Conservation (phyloP, 2,329 filamentous ascomycete species). For the Taxawa tesnikishii region DNA sequence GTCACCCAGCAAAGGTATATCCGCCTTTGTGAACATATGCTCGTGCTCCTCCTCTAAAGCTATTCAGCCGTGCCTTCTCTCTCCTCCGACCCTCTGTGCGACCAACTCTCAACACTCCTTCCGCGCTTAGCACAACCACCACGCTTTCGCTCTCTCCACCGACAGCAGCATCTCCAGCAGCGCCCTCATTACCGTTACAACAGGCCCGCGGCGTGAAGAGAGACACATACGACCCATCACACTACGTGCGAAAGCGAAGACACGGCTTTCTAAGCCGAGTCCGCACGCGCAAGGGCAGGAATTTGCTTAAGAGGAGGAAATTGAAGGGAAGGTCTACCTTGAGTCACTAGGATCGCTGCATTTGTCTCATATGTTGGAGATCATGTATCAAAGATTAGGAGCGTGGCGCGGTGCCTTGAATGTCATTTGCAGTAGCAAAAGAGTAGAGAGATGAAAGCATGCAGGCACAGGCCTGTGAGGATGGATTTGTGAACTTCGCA, state of each 20-base stretch:
- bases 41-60: slow-evolving; percentile 1
- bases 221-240: slow-evolving; percentile 47
- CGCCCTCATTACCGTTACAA: slow-evolving; percentile 9
- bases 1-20: background rate
- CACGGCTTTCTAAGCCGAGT: slow-evolving; percentile 47
- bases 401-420: too few species aligned
- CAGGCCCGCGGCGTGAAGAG: slow-evolving; percentile 36
- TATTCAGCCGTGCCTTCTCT: background rate
- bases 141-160: slow-evolving; percentile 6
- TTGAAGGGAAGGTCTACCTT: slow-evolving; percentile 40
- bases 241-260: slow-evolving; percentile 47
- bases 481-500: too few species aligned
- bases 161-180: background rate
- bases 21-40: background rate
- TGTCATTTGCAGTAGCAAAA: too few species aligned
- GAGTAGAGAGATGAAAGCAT: too few species aligned
- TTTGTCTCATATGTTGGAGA: too few species aligned
- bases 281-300: slow-evolving; percentile 39
- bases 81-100: slow-evolving; percentile 1
- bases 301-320: slow-evolving; percentile 40
- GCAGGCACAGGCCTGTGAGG: too few species aligned
- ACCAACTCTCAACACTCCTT: slow-evolving; percentile 4
- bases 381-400: too few species aligned
- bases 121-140: slow-evolving; percentile 3
- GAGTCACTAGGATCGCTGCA: slow-evolving; percentile 39